phyloP scores from a whole-genome alignment of 2,329 filamentous ascomycete species.

The Aspergillus neoniger region DNA sequence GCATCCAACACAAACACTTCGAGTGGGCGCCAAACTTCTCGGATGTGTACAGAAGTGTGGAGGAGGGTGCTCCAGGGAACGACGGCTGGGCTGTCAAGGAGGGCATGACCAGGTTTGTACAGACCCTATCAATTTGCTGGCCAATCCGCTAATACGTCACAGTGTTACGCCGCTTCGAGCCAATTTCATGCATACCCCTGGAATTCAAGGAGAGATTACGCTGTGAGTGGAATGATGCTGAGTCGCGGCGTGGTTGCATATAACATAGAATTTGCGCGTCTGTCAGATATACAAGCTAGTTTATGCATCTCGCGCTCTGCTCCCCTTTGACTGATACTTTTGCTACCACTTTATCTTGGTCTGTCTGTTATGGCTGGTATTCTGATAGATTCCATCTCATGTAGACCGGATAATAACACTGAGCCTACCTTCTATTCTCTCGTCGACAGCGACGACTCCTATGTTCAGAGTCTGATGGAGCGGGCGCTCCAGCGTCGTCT shows the following conservation, averaged over 20 bases:
- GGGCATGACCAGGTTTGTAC: constrained; percentile 73
- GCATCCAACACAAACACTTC: constrained; percentile 81
- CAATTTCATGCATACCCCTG: constrained; percentile 80
- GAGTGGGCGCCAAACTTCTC: constrained; percentile 89
- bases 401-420: constrained; percentile 39
- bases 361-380: constrained; percentile 20
- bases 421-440: constrained; percentile 64
- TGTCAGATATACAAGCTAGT: constrained; percentile 30
- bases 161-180: constrained; percentile 89
- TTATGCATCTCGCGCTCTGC: constrained; percentile 26
- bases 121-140: background rate
- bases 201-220: constrained; percentile 71
- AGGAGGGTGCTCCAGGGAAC: constrained; percentile 74
- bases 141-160: constrained; percentile 15
- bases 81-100: constrained; percentile 93
- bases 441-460: constrained; percentile 81
- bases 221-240: constrained; percentile 65
- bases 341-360: constrained; percentile 9
- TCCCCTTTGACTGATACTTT: constrained; percentile 2
- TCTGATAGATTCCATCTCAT: constrained; percentile 37
- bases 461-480: constrained; percentile 84
- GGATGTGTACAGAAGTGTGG: constrained; percentile 86
- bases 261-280: constrained; percentile 27
- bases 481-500: constrained; percentile 67
- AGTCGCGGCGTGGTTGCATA: constrained; percentile 26